These are phyloP conservation scores for Litsea cubeba DNA, from an alignment of 164 flowering plant species.

Conservation along the genomic window DNA sequence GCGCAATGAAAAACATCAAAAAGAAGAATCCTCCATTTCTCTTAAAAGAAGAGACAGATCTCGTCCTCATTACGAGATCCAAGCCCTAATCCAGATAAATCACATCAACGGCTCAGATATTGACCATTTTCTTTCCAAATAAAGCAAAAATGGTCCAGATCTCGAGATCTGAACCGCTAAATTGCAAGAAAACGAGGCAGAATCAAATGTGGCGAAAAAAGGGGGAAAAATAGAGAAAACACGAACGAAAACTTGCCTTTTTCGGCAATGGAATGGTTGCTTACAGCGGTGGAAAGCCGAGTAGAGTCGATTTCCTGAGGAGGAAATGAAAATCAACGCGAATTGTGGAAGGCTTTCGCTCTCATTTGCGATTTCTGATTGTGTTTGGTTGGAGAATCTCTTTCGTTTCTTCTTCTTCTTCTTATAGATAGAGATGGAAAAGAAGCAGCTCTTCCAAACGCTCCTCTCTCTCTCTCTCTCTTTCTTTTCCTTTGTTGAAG, in stretches of 20 bases:
- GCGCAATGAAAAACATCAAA: background rate
- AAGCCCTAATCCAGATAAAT: background rate
- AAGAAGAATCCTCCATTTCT: too few species aligned
- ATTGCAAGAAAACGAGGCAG: background rate
- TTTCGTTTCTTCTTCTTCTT: background rate
- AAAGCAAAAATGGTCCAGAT: background rate
- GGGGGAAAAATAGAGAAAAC: background rate
- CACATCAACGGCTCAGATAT: background rate
- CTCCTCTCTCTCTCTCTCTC: too few species aligned
- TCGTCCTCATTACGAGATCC: background rate
- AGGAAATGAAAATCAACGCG: background rate
- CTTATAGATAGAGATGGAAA: too few species aligned
- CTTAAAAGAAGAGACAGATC: too few species aligned
- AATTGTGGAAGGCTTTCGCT: background rate
- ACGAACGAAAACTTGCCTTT: background rate
- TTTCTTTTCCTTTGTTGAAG: too few species aligned
- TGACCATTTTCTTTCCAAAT: background rate
- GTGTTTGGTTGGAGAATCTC: background rate
- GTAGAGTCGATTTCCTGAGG: background rate
- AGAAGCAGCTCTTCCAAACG: too few species aligned
- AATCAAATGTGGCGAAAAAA: background rate
- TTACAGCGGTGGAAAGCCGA: background rate
- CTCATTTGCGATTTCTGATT: background rate
- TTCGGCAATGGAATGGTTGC: background rate
- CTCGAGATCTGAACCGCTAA: constrained; percentile 1